Evolutionary conservation across 1,139 yeast species (phyloP), one percentile per base, ranked within the genome.

Genomic region (Magnusiomyces tetraspermus): DNA sequence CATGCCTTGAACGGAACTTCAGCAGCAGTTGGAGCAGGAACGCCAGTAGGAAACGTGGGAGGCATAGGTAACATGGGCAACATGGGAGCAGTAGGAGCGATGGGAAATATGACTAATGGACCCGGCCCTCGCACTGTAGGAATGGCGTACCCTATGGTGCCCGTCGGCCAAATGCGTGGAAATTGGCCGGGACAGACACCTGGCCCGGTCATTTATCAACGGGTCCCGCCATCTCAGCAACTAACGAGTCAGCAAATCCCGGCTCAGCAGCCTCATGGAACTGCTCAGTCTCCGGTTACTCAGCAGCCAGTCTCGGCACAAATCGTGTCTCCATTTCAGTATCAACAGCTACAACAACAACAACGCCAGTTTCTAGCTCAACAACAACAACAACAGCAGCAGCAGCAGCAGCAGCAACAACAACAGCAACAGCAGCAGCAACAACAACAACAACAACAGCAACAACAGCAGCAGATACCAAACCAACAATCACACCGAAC

Each of bases 391-490:
- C 48, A 26, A 37, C 31, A 36, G 17, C 37, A 17, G 36, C 44
- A n/a, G 41, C 48, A 49, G 17, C 48, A 42, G 21, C 49, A 19
- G n/a, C 45, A 26, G 2, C 50, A 46, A 17, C 38, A 43, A 28
- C 44, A 37, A 17, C 19, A 10, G 15, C 40, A 36, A 36, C 40
- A 36, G 40, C 17, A 5, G 5, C 40, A 36, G 40, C 11, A 10
- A 8, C 15, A n/a, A 36, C 40, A 36, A 13, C 17, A 10, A 10
- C 40, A 36, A 46, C 47, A 36, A n/a, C 50, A 46, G n/a, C 38
- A 43, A 21, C 44, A 37, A 17, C 19, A 10, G 15, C 40, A 36
- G 15, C 17, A 10, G 40, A 6, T 17, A 19, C 45, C 22, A 23
- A 28, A 26, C 6, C 45, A n/a, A 23, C 13, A 13, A 11, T 30